These are phyloP conservation scores for Ophioceras dolichostomum DNA, from an alignment of 2,329 filamentous ascomycete species.

Conservation along the genomic window DNA sequence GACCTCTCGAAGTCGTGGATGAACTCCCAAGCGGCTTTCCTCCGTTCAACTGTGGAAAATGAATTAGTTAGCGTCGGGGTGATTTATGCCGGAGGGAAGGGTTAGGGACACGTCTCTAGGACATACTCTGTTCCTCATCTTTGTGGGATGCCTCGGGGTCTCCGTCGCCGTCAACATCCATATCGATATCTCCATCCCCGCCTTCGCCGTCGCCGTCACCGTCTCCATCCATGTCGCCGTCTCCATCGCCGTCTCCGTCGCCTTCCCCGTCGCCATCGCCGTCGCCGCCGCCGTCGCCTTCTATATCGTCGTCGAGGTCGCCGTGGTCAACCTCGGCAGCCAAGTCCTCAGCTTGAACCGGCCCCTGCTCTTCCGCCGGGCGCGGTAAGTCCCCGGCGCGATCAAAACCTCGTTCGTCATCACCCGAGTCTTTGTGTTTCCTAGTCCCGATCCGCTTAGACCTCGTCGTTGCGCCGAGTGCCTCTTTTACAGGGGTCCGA, in stretches of 20 bases:
- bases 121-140: conserved; percentile 54
- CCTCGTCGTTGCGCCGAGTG: too few species aligned
- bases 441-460: conserved; percentile 20
- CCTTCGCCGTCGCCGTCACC: conserved; percentile 9
- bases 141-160: conserved; percentile 45
- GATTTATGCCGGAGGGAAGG: too few species aligned
- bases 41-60: conserved; percentile 56
- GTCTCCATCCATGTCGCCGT: conserved; percentile 5
- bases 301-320: background rate
- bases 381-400: too few species aligned
- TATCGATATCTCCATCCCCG: conserved; percentile 19
- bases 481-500: too few species aligned
- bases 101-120: too few species aligned
- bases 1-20: conserved; percentile 74
- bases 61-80: conserved; percentile 4
- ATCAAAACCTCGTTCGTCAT: too few species aligned
- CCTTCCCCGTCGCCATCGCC: background rate
- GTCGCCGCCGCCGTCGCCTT: background rate
- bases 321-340: too few species aligned
- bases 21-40: conserved; percentile 68
- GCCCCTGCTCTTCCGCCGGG: too few species aligned
- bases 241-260: background rate
- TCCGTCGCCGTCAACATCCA: conserved; percentile 44
- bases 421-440: conserved; percentile 13
- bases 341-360: too few species aligned